Conservation (phyloP, 495 filamentous ascomycete species). For the Opeltia flavorubescens region DNA sequence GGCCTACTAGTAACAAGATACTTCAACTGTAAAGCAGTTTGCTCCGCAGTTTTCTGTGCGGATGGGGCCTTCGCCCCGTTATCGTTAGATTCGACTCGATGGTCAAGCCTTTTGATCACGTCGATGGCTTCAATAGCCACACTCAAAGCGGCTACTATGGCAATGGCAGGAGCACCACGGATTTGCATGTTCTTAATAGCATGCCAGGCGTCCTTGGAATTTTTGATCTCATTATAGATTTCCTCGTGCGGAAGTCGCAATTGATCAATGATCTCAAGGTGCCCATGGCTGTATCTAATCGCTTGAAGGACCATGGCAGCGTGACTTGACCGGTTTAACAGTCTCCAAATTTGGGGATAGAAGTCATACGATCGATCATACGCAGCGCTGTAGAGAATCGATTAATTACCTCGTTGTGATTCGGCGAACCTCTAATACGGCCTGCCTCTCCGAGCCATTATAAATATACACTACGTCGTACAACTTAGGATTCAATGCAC, state of each 20-base stretch:
- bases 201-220: slow-evolving; percentile 73
- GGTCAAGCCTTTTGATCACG: neutral
- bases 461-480: no score
- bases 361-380: neutral
- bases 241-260: slow-evolving; percentile 76
- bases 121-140: slow-evolving; percentile 41
- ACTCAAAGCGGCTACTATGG: slow-evolving; percentile 84
- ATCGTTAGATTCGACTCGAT: no score
- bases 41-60: slow-evolving; percentile 30
- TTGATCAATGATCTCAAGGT: slow-evolving; percentile 79
- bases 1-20: slow-evolving; percentile 79
- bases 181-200: slow-evolving; percentile 92
- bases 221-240: slow-evolving; percentile 59
- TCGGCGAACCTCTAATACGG: no score
- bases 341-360: neutral
- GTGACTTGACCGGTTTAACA: no score
- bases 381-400: neutral
- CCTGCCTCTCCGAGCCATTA: no score
- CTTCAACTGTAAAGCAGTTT: slow-evolving; percentile 60
- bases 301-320: slow-evolving; percentile 55
- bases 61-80: neutral
- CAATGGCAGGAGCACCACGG: slow-evolving; percentile 87
- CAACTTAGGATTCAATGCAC: no score
- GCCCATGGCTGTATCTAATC: slow-evolving; percentile 68
- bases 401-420: no score